Conservation (phyloP, 768 basidiomycete genomes). For the Tulasnella sp. region DNA sequence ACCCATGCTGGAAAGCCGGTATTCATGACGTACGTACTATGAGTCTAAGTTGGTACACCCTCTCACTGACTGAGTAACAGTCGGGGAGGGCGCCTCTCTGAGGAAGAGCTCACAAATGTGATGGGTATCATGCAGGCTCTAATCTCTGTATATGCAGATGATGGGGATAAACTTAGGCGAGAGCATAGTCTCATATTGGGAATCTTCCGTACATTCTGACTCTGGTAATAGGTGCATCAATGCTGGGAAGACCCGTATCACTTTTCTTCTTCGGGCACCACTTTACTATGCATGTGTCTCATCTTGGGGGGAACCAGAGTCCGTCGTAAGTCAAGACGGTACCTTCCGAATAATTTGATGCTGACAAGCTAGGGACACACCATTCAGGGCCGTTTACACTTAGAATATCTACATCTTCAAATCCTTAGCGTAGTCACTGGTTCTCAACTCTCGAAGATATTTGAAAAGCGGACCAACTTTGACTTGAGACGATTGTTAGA, state of each 20-base stretch:
- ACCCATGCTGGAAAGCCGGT: constrained; percentile 98
- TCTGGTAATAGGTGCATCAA: constrained; percentile 54
- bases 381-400: constrained; percentile 84
- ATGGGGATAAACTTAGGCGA: constrained; percentile 55
- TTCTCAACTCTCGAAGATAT: constrained; percentile 72
- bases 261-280: constrained; percentile 76
- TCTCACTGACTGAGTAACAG: background rate
- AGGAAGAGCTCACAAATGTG: constrained; percentile 59
- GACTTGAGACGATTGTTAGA: constrained; percentile 69
- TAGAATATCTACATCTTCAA: constrained; percentile 92
- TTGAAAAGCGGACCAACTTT: constrained; percentile 84
- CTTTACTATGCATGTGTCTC: constrained; percentile 88
- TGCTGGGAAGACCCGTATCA: constrained; percentile 70
- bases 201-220: constrained; percentile 24
- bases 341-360: background rate
- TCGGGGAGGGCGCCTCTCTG: background rate
- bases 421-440: constrained; percentile 84
- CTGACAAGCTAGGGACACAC: constrained; percentile 26
- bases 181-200: background rate
- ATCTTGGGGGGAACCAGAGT: constrained; percentile 93
- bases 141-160: constrained; percentile 90
- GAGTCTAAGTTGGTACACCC: background rate
- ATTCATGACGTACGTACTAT: constrained; percentile 57
- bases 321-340: constrained; percentile 53
- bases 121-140: constrained; percentile 93